Evolutionary conservation across 768 basidiomycete species (phyloP).

Genomic region (Calocera viscosa): DNA sequence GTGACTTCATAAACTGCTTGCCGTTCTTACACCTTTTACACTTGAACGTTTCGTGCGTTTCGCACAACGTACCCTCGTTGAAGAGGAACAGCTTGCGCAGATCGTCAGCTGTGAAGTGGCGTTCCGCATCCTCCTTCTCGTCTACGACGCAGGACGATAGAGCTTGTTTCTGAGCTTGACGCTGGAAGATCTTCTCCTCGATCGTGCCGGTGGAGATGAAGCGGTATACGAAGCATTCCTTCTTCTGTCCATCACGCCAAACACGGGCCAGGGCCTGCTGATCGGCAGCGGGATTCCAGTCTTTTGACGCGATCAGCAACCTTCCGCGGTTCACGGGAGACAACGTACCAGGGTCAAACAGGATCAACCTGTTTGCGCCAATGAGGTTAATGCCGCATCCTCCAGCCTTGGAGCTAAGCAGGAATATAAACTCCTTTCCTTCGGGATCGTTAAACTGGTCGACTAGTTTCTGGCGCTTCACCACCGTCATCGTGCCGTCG

Average conservation of each 20-base stretch:
- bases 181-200: conserved; percentile 97
- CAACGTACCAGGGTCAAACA: conserved; percentile 80
- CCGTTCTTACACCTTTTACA: conserved; percentile 84
- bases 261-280: conserved; percentile 97
- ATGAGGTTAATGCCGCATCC: conserved; percentile 96
- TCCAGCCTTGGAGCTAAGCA: conserved; percentile 89
- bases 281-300: conserved; percentile 98
- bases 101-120: conserved; percentile 84
- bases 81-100: conserved; percentile 85
- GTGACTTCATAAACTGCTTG: conserved; percentile 67
- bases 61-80: conserved; percentile 72
- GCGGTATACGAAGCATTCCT: conserved; percentile 99
- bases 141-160: conserved; percentile 97
- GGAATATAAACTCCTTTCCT: conserved; percentile 87
- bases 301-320: conserved; percentile 31
- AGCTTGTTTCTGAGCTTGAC: conserved; percentile 91
- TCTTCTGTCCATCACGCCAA: conserved; percentile 99
- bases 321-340: conserved; percentile 1
- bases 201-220: conserved; percentile 96
- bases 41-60: conserved; percentile 98
- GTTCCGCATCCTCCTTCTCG: conserved; percentile 87
- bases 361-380: conserved; percentile 86
- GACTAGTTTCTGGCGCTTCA: conserved; percentile 87
- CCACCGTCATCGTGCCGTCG: conserved; percentile 89
- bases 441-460: conserved; percentile 91